Conservation (phyloP, 805 yeast species). For the Cyberlindnera bimundalis region DNA sequence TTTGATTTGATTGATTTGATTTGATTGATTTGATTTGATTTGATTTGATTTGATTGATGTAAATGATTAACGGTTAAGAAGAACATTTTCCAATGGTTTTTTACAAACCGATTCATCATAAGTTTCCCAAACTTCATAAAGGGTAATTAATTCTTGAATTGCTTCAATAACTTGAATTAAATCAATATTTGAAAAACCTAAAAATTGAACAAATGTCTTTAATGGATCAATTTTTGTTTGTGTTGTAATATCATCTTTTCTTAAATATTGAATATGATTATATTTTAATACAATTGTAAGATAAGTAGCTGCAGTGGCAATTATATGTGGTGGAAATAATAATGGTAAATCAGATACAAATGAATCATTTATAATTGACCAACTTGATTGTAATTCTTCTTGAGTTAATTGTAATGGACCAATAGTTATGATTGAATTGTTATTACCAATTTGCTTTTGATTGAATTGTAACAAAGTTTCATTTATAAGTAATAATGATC, state of each 20-base stretch:
- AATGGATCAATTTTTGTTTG: slow-evolving; percentile 36
- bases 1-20: no score
- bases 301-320: slow-evolving; percentile 80
- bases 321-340: slow-evolving; percentile 82
- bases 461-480: slow-evolving; percentile 27
- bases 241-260: slow-evolving; percentile 14
- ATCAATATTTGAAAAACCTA: slow-evolving; percentile 75
- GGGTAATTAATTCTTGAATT: slow-evolving; percentile 75
- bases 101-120: slow-evolving; percentile 55
- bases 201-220: slow-evolving; percentile 56
- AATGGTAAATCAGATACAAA: slow-evolving; percentile 84
- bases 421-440: not conserved
- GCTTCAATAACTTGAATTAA: slow-evolving; percentile 75
- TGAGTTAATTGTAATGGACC: slow-evolving; percentile 37
- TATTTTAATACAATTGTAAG: slow-evolving; percentile 62
- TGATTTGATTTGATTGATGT: no score
- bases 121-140: slow-evolving; percentile 85
- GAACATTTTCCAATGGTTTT: slow-evolving; percentile 22
- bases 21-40: no score
- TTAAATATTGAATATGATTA: slow-evolving; percentile 21
- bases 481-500: slow-evolving; percentile 53
- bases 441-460: slow-evolving; percentile 2
- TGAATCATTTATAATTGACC: slow-evolving; percentile 89
- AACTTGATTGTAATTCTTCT: slow-evolving; percentile 77
- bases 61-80: slow-evolving; percentile 17